A percentile compares a stretch with the other conserved stretches of the same genome.
phyloP scores from a whole-genome alignment of 2,329 filamentous ascomycete genomes.

The Pestalotiopsis fici region DNA sequence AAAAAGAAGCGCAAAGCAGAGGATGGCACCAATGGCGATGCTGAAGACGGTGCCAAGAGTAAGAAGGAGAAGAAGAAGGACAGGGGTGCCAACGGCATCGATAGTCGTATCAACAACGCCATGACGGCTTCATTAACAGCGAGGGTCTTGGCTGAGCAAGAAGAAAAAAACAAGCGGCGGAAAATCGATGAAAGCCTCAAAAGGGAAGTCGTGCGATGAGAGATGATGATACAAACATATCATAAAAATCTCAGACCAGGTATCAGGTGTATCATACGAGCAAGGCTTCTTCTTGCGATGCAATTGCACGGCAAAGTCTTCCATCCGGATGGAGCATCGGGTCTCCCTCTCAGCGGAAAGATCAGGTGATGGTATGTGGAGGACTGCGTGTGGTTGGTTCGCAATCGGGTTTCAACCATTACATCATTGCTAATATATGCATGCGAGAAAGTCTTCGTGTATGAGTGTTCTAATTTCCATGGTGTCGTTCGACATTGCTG shows the following conservation, averaged over 20 bases:
- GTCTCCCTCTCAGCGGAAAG: background rate
- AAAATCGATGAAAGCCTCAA: slow-evolving; percentile 58
- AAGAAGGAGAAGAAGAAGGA: slow-evolving; percentile 49
- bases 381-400: too few species aligned
- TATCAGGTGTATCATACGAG: background rate
- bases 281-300: background rate
- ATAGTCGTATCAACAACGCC: slow-evolving; percentile 79
- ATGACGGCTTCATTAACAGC: slow-evolving; percentile 84
- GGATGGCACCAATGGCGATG: slow-evolving; percentile 21
- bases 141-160: slow-evolving; percentile 84
- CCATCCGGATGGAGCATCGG: background rate
- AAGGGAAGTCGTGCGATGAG: slow-evolving; percentile 24
- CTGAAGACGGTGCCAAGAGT: slow-evolving; percentile 6
- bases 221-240: background rate
- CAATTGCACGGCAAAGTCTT: background rate
- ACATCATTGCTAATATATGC: background rate
- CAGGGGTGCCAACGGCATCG: slow-evolving; percentile 33
- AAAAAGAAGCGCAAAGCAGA: slow-evolving; percentile 66
- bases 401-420: too few species aligned
- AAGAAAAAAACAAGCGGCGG: slow-evolving; percentile 75
- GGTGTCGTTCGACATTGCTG: background rate
- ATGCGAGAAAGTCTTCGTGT: background rate
- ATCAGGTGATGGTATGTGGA: too few species aligned
- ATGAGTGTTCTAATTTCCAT: background rate
- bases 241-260: background rate